Base-by-base conservation (phyloP, 768 basidiomycete species). In the Mycena rosella region DNA sequence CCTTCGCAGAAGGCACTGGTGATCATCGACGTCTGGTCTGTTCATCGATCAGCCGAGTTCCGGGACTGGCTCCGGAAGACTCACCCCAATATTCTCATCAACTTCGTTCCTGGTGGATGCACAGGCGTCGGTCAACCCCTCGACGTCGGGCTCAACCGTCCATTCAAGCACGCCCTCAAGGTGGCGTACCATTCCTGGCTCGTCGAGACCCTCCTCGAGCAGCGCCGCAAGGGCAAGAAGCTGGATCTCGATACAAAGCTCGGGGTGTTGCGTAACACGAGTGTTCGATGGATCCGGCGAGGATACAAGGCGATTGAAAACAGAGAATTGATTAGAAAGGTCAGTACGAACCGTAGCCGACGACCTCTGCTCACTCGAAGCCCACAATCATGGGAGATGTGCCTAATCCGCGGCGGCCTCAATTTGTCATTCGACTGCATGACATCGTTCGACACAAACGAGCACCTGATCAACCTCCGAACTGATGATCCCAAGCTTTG, bases 41-140 rank as follows among this genome's bases (percentile, higher is more conserved):
- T 79, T 26, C 80, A 81, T 59, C 69, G 77, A 1, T 75, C 74
- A 7, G 38, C 48, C 18, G 76, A 75, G 32, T 80, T 81, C 63
- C 51, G 69, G 13, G 52, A 14, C 9, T 80, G 77, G 77, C 54
- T 80, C 49, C 47, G 63, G 22, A 59, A 40, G 20, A 60, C 55
- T 18, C 73, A 77, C 55, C 72, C 74, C 26, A 71, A 67, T 29
- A 73, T 77, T 40, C 69, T 73, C n/a, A 22, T 77, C 14, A 47
- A 60, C 48, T 77, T 67, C 38, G 62, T 77, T 26, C 76, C 75
- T 7, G 76, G 66, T 68, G 40, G 40, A 8, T 42, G 40, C 18
- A 42, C 40, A 14, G 40, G 40, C 40, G 15, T 42, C 5, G 40
- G 40, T 9, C 40, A 42, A 20, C 40, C 40, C 11, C 75, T 74